Percentiles rank a stretch among this genome's conserved stretches.
Evolutionary conservation across 2,329 filamentous ascomycete genomes (phyloP).

Genomic region (Trichoderma sp.): DNA sequence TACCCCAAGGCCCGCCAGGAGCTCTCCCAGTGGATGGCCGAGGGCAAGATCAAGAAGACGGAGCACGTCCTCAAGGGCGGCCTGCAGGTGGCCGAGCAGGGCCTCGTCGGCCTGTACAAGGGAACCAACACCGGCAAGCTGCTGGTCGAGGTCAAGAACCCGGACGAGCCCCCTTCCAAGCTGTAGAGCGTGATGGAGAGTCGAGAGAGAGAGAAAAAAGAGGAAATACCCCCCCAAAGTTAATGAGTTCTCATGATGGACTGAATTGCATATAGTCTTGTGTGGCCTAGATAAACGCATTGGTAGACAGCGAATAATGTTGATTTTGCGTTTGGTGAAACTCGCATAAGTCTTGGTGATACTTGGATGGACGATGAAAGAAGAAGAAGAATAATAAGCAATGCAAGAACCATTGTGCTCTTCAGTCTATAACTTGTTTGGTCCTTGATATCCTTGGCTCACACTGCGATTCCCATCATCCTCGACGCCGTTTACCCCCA

Average conservation of each 20-base stretch:
- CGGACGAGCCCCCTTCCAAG: conserved; percentile 31
- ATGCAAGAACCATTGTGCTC: no score
- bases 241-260: conserved; percentile 5
- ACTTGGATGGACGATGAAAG: no score
- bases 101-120: conserved; percentile 64
- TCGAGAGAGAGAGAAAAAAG: background rate
- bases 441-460: no score
- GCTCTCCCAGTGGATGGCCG: conserved; percentile 66
- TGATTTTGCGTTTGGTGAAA: background rate
- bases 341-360: no score
- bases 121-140: conserved; percentile 72
- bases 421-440: no score
- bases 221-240: conserved; percentile 4
- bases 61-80: conserved; percentile 74
- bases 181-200: conserved; percentile 29
- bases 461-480: no score
- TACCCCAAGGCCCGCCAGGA: conserved; percentile 61
- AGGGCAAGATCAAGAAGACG: conserved; percentile 72
- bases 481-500: no score
- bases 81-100: conserved; percentile 63
- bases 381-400: no score
- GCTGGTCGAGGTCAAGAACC: conserved; percentile 55
- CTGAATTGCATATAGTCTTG: conserved; percentile 21
- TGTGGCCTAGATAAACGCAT: conserved; percentile 7
- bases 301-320: conserved; percentile 9